Base-by-base conservation (phyloP, 2,329 filamentous ascomycete species). In the Akanthomyces uredinophilus region DNA sequence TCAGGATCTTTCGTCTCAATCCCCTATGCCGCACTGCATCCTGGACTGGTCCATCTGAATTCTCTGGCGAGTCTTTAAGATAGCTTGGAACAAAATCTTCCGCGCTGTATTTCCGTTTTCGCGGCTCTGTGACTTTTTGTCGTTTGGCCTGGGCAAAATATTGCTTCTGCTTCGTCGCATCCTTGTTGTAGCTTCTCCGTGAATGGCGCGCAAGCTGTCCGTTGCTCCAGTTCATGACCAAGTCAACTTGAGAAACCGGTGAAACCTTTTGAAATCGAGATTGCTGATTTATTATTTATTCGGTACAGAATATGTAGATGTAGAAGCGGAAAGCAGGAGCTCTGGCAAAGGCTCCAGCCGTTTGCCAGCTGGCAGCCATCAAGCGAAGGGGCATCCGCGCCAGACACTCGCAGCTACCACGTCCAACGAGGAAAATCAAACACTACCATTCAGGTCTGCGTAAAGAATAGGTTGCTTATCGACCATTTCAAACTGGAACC, bases 191-290 rank as follows among this genome's bases (percentile, higher is more conserved):
- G 16, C 70, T 74, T 7, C 70, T 69, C 41, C 70, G 70, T 29
- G 72, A 70, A 63, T 77, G 71, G 10, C 76, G 74, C 49, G 74
- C 69, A 24, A 77, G 71, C 39, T 69, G 64, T 11, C 75, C 74
- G 64, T 75, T 74, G 2, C 72, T 78, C 75, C 77, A 78, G 65
- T 79, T 79, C 77, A 79, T 79, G 47, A 37, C 66, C 35, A 32
- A 43, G n/a, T 5, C 24, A 3, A 32, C 29, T 35, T 22, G 20
- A 49, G 29, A 14, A n/a, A 16, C 18, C 13, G 1, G 44, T n/a
- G 32, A 3, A 27, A 5, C 11, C 24, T 6, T 47, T 10, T 16
- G 14, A 6, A 46, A n/a, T 39, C 6, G 24, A 35, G 6, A 3
- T 32, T 5, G 22, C 44, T 18, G 10, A 52, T 29, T 54, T 10